A percentile compares a stretch with the other conserved stretches of the same genome.
Conservation (phyloP, 805 yeast genomes). For the Phaffomyces opuntiae region DNA sequence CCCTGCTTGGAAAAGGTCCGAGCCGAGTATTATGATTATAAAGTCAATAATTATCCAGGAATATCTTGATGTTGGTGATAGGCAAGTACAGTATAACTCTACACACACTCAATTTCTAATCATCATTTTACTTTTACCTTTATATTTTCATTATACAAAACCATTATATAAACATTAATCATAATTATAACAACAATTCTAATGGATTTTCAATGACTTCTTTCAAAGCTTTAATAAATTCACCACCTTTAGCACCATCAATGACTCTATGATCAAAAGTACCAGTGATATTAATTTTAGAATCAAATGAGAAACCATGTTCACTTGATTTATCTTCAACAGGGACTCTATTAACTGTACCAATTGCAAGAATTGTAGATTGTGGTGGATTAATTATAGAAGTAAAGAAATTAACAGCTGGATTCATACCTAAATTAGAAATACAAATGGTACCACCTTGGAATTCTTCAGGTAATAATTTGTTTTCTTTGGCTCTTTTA, state of each 20-base stretch:
- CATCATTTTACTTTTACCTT: background rate
- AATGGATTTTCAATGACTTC: conserved; percentile 91
- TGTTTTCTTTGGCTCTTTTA: conserved; percentile 91
- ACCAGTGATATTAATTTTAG: conserved; percentile 86
- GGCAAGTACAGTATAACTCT: too few relatives aligned
- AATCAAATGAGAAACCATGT: conserved; percentile 88
- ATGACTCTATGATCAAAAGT: conserved; percentile 96
- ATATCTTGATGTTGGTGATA: too few relatives aligned
- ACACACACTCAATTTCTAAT: too few relatives aligned
- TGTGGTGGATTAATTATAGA: conserved; percentile 98
- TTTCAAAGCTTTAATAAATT: conserved; percentile 90
- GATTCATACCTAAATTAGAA: conserved; percentile 98
- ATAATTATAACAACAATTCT: conserved; percentile 67
- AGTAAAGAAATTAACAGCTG: conserved; percentile 86
- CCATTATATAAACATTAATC: background rate
- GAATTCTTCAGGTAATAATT: conserved; percentile 92
- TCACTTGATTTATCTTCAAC: conserved; percentile 88
- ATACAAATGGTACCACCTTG: conserved; percentile 99
- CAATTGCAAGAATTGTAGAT: conserved; percentile 87
- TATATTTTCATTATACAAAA: background rate
- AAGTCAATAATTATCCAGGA: too few relatives aligned
- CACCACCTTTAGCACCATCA: conserved; percentile 98
- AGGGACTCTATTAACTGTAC: conserved; percentile 88
- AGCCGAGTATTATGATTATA: too few relatives aligned
- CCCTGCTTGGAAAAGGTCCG: too few relatives aligned